Base-by-base conservation (phyloP, 1,284 basidiomycete species). In the Naganishia liquefaciens region DNA sequence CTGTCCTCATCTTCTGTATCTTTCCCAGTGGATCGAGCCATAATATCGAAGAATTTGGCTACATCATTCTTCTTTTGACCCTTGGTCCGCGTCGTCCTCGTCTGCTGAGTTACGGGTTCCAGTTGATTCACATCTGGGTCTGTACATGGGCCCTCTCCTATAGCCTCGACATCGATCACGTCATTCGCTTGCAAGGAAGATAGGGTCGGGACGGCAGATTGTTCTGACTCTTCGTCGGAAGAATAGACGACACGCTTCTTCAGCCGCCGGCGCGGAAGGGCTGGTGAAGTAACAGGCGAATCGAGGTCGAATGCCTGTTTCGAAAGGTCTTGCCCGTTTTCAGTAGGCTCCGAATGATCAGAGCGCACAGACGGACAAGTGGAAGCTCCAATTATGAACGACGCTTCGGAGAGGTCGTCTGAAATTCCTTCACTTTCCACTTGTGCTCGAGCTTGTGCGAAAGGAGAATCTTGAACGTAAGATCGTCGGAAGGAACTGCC, bases 1-100 rank as follows among this genome's bases (percentile, higher is more conserved):
- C 73, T 73, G 23, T 70, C 69, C 30, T 72, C 70, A 19, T 70
- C 65, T 17, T 61, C 64, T 9, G 65, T 64, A 19, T 61, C 64
- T 28, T 54, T 49, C 17, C 62, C 57, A n/a, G 23, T 37, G 15
- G 46, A 46, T 10, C 33, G n/a, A 17, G 57, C 57, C 57, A 60
- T 60, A 3, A 33, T 33, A 25, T 60, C 57, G 23, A 60, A 50
- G 23, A 60, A 60, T 40, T 40, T 50, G 5, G 57, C 21, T 3
- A 60, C 57, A n/a, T 11, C 57, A 15, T 39, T 40, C 10, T 27
- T 46, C 25, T 53, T 33, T 19, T 55, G 43, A 19, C 11, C 10
- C 25, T 17, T 27, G 2, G 25, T 44, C 19, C 15, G 15, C 17
- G 25, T 54, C 21, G 23, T 39, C 43, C 27, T 19, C 2, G 43